phyloP scores from a whole-genome alignment of 2,329 filamentous ascomycete species.

The Zasmidium citrigriseum region DNA sequence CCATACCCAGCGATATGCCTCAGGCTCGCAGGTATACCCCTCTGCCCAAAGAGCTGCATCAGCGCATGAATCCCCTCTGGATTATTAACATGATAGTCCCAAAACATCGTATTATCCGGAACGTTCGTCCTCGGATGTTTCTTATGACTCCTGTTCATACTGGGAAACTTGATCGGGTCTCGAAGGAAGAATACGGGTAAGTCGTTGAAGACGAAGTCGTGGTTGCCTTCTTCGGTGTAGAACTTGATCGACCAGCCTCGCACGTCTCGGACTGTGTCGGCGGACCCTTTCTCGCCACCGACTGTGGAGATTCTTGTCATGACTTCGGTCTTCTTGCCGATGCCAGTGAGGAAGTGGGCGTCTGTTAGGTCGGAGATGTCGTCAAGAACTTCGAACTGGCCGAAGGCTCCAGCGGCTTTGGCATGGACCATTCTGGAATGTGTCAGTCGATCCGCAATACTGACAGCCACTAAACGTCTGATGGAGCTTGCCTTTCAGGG shows the following conservation, averaged over 20 bases:
- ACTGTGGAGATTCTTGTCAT: conserved; percentile 46
- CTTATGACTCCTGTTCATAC: conserved; percentile 39
- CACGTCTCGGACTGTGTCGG: conserved; percentile 52
- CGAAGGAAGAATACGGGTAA: conserved; percentile 48
- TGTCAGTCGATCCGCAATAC: no score
- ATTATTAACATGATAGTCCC: conserved; percentile 44
- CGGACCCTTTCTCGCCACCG: conserved; percentile 44
- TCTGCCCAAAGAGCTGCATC: conserved; percentile 53
- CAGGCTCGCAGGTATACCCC: neutral
- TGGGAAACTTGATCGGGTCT: conserved; percentile 45
- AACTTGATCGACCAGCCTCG: conserved; percentile 55
- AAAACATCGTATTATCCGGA: conserved; percentile 37
- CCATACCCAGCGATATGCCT: conserved; percentile 50
- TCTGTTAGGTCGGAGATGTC: conserved; percentile 59
- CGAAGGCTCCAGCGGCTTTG: conserved; percentile 24
- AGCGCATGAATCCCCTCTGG: conserved; percentile 38
- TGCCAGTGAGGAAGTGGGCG: conserved; percentile 54
- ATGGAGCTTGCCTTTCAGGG: conserved; percentile 54
- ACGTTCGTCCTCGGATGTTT: conserved; percentile 26
- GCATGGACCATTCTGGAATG: conserved; percentile 36
- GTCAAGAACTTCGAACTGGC: conserved; percentile 58
- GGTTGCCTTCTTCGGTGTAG: conserved; percentile 55
- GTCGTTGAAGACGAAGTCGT: conserved; percentile 49
- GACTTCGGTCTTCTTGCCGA: conserved; percentile 57
- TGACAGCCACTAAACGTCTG: no score